Evolutionary conservation across 1,284 basidiomycete species (phyloP), one percentile per base, ranked within the genome.

Genomic region (Fomitopsis schrenkii): DNA sequence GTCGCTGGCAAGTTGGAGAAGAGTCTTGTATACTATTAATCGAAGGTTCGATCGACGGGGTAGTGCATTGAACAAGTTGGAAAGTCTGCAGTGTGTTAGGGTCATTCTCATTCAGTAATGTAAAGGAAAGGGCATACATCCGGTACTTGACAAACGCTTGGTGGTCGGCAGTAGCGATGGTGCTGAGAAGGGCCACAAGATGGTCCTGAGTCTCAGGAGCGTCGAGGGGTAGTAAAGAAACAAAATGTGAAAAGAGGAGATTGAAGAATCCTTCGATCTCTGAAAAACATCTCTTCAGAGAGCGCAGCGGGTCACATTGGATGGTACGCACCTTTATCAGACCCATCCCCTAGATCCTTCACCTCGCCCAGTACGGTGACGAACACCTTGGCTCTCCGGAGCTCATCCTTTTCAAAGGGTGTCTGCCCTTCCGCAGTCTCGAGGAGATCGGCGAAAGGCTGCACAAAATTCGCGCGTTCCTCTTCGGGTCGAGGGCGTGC

Each of bases 211-310:
- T 79, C 71, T 87, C 84, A n/a, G 81, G 68, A 2, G 84, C 81
- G 57, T 83, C 80, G 53, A 76, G 62, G 7, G 83, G 73, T 72
- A 83, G 87, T 9, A 90, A 75, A 5, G 79, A 72, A 64, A 90
- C 80, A 45, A 91, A 70, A 74, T 93, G 90, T 3, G 90, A 82
- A 68, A 84, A 88, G 45, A 93, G 70, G 35, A 93, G 80, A 72
- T 93, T 94, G 80, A 91, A 93, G 74, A 93, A 93, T n/a, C 91
- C 91, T 75, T 93, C 90, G 66, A 87, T 86, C 75, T 93, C 91
- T 93, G 71, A 38, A 58, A 2, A 55, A 45, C 33, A 57, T 7
- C 8, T n/a, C 60, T 57, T 44, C 48, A 33, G 28, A 38, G 40
- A 59, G 48, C 41, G 53, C 38, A 40, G 38, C 14, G 57, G 7